These are phyloP conservation scores for Lasiosphaeria ovina DNA, from an alignment of 495 filamentous ascomycete species.

Conservation along the genomic window DNA sequence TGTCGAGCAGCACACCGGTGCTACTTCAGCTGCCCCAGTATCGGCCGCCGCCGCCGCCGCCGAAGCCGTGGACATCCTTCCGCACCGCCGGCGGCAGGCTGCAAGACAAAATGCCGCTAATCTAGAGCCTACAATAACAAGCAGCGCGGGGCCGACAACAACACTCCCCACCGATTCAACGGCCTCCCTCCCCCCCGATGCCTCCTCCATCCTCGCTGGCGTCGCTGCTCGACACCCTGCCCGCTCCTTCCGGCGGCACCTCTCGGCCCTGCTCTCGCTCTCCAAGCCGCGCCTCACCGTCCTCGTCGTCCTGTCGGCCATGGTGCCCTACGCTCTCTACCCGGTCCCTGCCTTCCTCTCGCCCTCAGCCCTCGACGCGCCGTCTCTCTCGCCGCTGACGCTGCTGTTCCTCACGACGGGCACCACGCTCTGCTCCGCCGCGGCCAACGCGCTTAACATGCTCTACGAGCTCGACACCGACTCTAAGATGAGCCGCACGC, in stretches of 20 bases:
- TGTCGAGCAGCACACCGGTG: slow-evolving; percentile 8
- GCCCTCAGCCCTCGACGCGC: slow-evolving; percentile 65
- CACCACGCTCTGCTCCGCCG: slow-evolving; percentile 79
- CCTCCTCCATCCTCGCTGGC: slow-evolving; percentile 74
- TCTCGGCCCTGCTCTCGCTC: slow-evolving; percentile 86
- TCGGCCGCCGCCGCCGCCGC: background rate
- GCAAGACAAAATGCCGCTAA: slow-evolving; percentile 27
- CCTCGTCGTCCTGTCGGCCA: slow-evolving; percentile 86
- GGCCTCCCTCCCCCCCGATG: slow-evolving; percentile 66
- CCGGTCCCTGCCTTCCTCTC: slow-evolving; percentile 77
- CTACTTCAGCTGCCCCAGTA: slow-evolving; percentile 1
- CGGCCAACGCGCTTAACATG: slow-evolving; percentile 96
- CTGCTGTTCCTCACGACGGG: slow-evolving; percentile 88
- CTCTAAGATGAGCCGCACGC: slow-evolving; percentile 86
- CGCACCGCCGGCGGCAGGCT: slow-evolving; percentile 44
- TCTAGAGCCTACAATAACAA: slow-evolving; percentile 3
- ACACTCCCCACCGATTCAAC: slow-evolving; percentile 19
- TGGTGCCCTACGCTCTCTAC: slow-evolving; percentile 88
- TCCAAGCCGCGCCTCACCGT: slow-evolving; percentile 93
- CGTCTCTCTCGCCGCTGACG: slow-evolving; percentile 84
- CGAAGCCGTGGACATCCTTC: slow-evolving; percentile 27
- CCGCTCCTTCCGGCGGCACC: slow-evolving; percentile 66
- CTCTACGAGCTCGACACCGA: slow-evolving; percentile 88
- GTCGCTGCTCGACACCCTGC: slow-evolving; percentile 65
- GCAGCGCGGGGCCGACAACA: background rate